Base-by-base conservation (phyloP, 495 filamentous ascomycete genomes). In the Aspergillus egyptiacus region DNA sequence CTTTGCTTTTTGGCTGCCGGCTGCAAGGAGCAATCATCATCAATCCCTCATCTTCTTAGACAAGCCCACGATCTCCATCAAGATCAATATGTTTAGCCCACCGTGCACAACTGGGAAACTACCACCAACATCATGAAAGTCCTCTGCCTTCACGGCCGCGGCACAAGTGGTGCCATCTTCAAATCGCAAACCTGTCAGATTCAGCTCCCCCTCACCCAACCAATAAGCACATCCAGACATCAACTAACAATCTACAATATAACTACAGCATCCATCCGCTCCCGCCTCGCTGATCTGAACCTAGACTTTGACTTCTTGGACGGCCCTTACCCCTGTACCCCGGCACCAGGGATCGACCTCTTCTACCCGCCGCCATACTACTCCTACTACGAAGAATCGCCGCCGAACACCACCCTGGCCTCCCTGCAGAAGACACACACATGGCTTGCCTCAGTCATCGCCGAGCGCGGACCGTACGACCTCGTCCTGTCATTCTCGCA, bases 91-190 rank as follows among this genome's bases (percentile, higher is more conserved):
- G 2, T 10, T 2, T 5, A n/a, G n/a, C n/a, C 37, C 6, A 24
- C 15, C 20, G 13, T n/a, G n/a, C n/a, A n/a, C n/a, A 27, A 4
- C 24, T 27, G 8, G 8, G 24, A 5, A 4, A 27, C 5, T 31
- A 8, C n/a, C n/a, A 8, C 23, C 3, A 27, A 25, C 47, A 62
- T 35, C 17, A 83, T 83, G 72, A 74, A 67, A 51, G 59, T 85
- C 44, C 75, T 86, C 33, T 80, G 79, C 49, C 78, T 85, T 14
- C 82, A 86, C 58, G 82, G 79, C 7, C 71, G 73, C 50, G 81
- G 80, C 24, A 84, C 81, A 24, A 83, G 78, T 54, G 72, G 62
- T 31, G 48, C 61, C 0, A 80, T 81, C 47, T 80, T 85, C 59
- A 69, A 74, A 48, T 74, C 78, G 3, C 79, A 84, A 51, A 77